Conservation (phyloP, 1,284 basidiomycete genomes). For the Phaffia rhodozyma region DNA sequence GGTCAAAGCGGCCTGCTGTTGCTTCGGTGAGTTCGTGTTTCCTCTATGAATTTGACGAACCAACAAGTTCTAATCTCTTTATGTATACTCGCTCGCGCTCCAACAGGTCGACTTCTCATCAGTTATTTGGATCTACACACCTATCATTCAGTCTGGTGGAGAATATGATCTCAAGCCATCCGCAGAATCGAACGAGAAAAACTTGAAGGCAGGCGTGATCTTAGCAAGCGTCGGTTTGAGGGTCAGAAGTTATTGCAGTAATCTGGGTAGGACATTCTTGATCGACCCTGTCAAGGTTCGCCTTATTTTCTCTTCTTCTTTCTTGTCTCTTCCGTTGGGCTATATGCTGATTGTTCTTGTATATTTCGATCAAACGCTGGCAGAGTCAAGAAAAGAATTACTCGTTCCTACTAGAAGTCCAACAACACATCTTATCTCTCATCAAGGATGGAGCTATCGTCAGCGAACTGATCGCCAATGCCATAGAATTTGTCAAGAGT, state of each 20-base stretch:
- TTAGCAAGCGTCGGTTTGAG: constrained; percentile 78
- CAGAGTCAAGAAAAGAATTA: constrained; percentile 80
- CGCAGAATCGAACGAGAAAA: constrained; percentile 70
- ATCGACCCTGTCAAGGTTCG: constrained; percentile 77
- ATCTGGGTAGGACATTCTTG: constrained; percentile 84
- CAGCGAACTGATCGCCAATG: constrained; percentile 69
- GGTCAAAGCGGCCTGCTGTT: constrained; percentile 61
- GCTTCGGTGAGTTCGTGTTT: constrained; percentile 46
- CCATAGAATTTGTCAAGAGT: constrained; percentile 57
- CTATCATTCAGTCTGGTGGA: constrained; percentile 88
- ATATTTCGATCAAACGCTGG: neutral
- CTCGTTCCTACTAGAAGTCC: constrained; percentile 61
- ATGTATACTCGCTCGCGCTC: neutral
- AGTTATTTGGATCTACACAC: constrained; percentile 87
- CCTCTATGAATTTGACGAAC: constrained; percentile 1
- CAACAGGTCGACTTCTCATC: constrained; percentile 68
- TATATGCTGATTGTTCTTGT: neutral
- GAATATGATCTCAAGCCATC: constrained; percentile 82
- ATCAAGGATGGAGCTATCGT: constrained; percentile 69
- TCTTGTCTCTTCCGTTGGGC: neutral
- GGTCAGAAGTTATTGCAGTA: constrained; percentile 86
- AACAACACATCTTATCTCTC: constrained; percentile 60
- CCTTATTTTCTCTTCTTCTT: neutral
- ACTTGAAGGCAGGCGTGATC: constrained; percentile 82
- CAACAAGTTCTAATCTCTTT: constrained; percentile 13